These are phyloP conservation scores for Cryptosporidium viatorum DNA, from an alignment of 169 alveolate species.

Conservation along the genomic window DNA sequence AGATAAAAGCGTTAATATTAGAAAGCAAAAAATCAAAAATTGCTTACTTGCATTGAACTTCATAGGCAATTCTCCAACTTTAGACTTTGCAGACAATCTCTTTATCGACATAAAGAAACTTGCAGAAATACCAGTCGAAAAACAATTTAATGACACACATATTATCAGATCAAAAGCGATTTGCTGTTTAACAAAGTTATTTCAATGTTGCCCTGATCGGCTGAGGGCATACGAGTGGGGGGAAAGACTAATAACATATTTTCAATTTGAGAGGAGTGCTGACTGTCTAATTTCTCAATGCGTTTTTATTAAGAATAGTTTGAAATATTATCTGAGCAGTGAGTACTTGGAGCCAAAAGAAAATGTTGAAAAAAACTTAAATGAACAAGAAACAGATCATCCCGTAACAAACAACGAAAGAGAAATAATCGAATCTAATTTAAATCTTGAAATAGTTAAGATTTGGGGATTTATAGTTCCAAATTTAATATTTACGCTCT, in stretches of 20 bases:
- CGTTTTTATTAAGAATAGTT: slow-evolving; percentile 24
- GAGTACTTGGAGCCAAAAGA: neutral
- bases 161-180: slow-evolving; percentile 58
- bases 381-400: neutral
- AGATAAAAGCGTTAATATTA: neutral
- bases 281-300: slow-evolving; percentile 61
- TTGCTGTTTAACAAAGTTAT: slow-evolving; percentile 49
- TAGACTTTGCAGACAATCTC: slow-evolving; percentile 62
- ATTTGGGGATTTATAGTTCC: slow-evolving; percentile 40
- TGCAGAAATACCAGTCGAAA: slow-evolving; percentile 38
- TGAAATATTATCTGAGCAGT: neutral
- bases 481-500: slow-evolving; percentile 3
- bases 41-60: slow-evolving; percentile 45
- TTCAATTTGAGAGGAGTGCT: slow-evolving; percentile 52
- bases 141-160: slow-evolving; percentile 18
- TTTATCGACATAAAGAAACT: slow-evolving; percentile 41
- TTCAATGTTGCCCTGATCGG: slow-evolving; percentile 67
- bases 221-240: slow-evolving; percentile 48
- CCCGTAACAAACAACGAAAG: neutral
- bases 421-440: neutral
- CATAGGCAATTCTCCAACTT: slow-evolving; percentile 47
- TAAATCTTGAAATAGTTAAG: neutral
- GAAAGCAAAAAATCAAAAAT: slow-evolving; percentile 2
- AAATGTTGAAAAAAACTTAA: neutral
- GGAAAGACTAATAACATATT: slow-evolving; percentile 21